A percentile compares a stretch with the other conserved stretches of the same genome.
These are phyloP conservation scores for Phytomonas francai DNA, from an alignment of 208 protist genomes.

Conservation along the genomic window DNA sequence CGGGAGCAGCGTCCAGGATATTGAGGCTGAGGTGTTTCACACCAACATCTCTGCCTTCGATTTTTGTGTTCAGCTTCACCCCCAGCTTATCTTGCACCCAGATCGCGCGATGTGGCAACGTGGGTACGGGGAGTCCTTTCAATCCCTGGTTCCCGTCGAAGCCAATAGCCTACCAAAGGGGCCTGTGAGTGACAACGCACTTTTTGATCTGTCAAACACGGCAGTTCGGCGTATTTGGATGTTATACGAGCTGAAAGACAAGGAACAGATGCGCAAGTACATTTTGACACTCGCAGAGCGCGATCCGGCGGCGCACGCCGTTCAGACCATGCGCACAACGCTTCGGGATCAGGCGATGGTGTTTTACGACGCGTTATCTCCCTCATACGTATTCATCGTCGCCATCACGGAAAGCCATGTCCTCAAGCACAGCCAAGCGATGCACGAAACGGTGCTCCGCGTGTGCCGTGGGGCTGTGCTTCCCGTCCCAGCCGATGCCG, in stretches of 20 bases:
- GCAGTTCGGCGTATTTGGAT: slow-evolving; percentile 42
- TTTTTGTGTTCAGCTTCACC: slow-evolving; percentile 61
- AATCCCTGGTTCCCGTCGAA: background rate
- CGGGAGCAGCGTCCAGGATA: background rate
- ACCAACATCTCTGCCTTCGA: slow-evolving; percentile 54
- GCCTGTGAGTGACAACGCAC: background rate
- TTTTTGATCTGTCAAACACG: background rate
- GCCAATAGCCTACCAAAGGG: background rate
- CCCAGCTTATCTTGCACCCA: slow-evolving; percentile 56
- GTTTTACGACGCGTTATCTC: slow-evolving; percentile 75
- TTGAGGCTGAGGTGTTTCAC: slow-evolving; percentile 30
- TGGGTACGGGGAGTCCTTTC: background rate
- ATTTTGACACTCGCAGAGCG: slow-evolving; percentile 66
- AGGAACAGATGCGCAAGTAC: slow-evolving; percentile 45
- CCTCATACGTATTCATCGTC: slow-evolving; percentile 38
- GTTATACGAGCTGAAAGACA: slow-evolving; percentile 58
- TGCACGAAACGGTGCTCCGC: slow-evolving; percentile 62
- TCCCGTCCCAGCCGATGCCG: slow-evolving; percentile 21
- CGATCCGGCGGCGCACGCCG: slow-evolving; percentile 67
- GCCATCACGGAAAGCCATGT: slow-evolving; percentile 29
- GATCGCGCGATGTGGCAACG: slow-evolving; percentile 34
- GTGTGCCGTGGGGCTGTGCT: slow-evolving; percentile 54
- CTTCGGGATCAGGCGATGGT: slow-evolving; percentile 77
- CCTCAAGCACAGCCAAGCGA: slow-evolving; percentile 21
- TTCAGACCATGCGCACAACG: slow-evolving; percentile 51